Conservation (phyloP, 352 stramenopile genomes). For the Detonula confervacea region DNA sequence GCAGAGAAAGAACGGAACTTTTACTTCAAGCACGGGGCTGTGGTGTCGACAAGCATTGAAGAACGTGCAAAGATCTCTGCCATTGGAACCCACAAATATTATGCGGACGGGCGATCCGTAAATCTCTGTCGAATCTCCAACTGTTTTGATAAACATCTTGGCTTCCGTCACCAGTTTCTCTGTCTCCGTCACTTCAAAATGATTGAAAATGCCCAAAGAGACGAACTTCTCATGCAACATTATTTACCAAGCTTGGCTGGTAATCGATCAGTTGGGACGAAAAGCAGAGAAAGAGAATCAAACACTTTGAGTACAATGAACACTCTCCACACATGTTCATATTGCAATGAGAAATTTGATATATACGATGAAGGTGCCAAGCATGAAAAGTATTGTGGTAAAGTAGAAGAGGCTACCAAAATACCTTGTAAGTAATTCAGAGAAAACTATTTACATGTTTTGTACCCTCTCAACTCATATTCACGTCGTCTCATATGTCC, state of each 20-base stretch:
- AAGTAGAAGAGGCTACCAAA: conserved; percentile 8
- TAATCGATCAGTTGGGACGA: background rate
- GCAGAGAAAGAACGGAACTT: conserved; percentile 13
- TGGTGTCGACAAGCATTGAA: conserved; percentile 10
- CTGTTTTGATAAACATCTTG: background rate
- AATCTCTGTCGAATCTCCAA: conserved; percentile 13
- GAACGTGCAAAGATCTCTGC: background rate
- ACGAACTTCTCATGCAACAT: background rate
- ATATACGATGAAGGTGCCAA: background rate
- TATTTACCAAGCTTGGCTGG: background rate
- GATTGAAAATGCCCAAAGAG: conserved; percentile 3
- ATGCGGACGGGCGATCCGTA: conserved; percentile 2
- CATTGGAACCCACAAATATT: background rate
- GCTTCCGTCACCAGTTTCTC: background rate
- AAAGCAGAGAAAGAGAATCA: background rate
- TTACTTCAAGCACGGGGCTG: background rate
- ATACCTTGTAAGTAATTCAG: conserved; percentile 11
- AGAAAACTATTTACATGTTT: background rate
- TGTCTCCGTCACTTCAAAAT: conserved; percentile 11
- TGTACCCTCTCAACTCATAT: background rate
- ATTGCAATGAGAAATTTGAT: conserved; percentile 16
- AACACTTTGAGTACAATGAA: background rate
- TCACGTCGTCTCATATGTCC: background rate
- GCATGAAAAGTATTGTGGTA: conserved; percentile 13
- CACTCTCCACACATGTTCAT: background rate